phyloP scores from a whole-genome alignment of 768 basidiomycete species.

The Leccinellum luteum region DNA sequence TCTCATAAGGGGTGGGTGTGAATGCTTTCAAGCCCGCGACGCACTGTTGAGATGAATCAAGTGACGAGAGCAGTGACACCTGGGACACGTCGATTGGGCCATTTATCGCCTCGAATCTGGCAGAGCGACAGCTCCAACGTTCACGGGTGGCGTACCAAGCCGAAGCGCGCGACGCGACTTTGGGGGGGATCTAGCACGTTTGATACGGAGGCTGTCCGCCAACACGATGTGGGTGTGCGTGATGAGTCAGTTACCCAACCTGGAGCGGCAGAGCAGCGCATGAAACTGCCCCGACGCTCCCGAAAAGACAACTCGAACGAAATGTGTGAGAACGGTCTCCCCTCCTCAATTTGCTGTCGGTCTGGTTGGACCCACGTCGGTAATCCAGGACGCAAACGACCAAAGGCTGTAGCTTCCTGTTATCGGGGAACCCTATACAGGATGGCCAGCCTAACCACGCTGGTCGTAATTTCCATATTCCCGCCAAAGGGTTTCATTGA shows the following conservation, averaged over 20 bases:
- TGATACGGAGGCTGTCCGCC: slow-evolving; percentile 1
- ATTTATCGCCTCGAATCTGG: neutral
- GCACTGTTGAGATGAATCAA: neutral
- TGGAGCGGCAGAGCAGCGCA: neutral
- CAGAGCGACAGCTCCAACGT: neutral
- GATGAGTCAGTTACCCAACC: neutral
- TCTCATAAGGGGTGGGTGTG: slow-evolving; percentile 18
- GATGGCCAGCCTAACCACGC: neutral
- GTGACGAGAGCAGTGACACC: neutral
- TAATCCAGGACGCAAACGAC: neutral
- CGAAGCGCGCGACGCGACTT: neutral
- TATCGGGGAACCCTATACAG: neutral
- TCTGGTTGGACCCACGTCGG: neutral
- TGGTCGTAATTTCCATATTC: neutral
- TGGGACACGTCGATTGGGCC: neutral
- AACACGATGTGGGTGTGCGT: slow-evolving; percentile 6
- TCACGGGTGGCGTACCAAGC: neutral
- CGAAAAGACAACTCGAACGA: slow-evolving; percentile 16
- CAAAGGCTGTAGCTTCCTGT: neutral
- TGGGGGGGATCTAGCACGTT: neutral
- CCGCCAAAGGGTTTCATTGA: neutral
- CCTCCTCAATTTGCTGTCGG: neutral
- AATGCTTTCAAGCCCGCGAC: neutral
- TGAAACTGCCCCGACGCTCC: neutral
- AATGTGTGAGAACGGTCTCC: slow-evolving; percentile 17